Percentiles rank a stretch among this genome's conserved stretches.
phyloP scores from a whole-genome alignment of 768 basidiomycete genomes.

The Pluteus cervinus region DNA sequence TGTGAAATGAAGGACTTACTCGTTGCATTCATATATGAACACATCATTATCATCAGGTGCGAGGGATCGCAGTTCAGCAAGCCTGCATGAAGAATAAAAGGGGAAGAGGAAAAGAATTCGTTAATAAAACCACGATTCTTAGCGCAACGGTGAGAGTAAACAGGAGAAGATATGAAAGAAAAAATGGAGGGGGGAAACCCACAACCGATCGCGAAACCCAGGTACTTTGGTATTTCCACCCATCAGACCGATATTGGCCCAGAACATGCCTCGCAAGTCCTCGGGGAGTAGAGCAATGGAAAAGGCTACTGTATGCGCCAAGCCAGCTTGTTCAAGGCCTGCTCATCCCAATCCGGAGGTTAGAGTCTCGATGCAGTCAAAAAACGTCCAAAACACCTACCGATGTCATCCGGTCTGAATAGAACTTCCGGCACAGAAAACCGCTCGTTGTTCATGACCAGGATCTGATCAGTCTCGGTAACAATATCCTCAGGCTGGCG shows the following conservation, averaged over 20 bases:
- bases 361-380: conserved; percentile 14
- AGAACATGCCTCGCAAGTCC: conserved; percentile 90
- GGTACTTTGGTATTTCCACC: conserved; percentile 78
- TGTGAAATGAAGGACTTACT: conserved; percentile 47
- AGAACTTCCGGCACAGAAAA: conserved; percentile 91
- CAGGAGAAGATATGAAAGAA: neutral
- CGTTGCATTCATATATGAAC: conserved; percentile 58
- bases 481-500: conserved; percentile 47
- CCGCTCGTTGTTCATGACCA: conserved; percentile 87
- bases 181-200: conserved; percentile 22
- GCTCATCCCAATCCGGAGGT: no score
- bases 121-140: neutral
- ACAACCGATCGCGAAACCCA: conserved; percentile 76
- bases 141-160: conserved; percentile 4
- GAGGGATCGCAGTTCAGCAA: conserved; percentile 67
- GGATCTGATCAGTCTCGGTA: conserved; percentile 56
- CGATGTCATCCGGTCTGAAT: conserved; percentile 87
- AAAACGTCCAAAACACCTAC: conserved; percentile 32
- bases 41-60: conserved; percentile 83
- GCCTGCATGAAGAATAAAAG: conserved; percentile 34
- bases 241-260: conserved; percentile 87
- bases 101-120: conserved; percentile 7
- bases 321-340: conserved; percentile 79
- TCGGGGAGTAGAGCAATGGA: conserved; percentile 72
- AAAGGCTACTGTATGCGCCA: conserved; percentile 68